Evolutionary conservation across 495 filamentous ascomycete species (phyloP).

Genomic region (Achaetomiella virescens): DNA sequence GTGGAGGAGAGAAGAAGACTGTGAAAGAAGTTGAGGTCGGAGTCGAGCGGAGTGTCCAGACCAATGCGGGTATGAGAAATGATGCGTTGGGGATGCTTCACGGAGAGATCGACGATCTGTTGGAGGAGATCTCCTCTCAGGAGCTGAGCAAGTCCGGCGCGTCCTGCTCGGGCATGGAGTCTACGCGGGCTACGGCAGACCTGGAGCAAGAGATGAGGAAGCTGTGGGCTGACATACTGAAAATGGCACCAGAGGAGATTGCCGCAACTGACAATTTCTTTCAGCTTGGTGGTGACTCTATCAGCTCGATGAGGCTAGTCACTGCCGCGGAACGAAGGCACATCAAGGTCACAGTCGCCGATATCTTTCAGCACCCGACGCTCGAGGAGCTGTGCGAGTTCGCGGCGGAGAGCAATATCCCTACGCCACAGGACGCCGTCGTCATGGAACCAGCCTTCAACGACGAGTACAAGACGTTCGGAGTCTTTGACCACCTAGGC

Average conservation of each 20-base stretch:
- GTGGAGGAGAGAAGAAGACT: background rate
- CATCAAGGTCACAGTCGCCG: constrained; percentile 37
- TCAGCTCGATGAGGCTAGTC: constrained; percentile 55
- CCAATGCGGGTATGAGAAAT: background rate
- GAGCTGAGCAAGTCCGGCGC: constrained; percentile 7
- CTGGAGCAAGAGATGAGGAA: constrained; percentile 8
- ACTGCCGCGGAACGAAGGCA: constrained; percentile 28
- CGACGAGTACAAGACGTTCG: constrained; percentile 1
- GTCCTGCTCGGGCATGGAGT: constrained; percentile 1
- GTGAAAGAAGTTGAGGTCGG: constrained; percentile 2
- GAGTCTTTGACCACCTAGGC: background rate
- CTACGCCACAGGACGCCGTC: background rate
- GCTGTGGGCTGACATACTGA: constrained; percentile 14
- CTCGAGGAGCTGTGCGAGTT: constrained; percentile 20
- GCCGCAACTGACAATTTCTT: constrained; percentile 48
- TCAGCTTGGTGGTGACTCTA: constrained; percentile 55
- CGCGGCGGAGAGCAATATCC: constrained; percentile 11
- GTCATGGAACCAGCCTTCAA: background rate
- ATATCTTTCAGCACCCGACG: constrained; percentile 35
- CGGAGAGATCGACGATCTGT: constrained; percentile 3
- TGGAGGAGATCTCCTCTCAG: constrained; percentile 10
- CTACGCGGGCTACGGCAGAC: background rate
- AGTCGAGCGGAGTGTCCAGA: background rate
- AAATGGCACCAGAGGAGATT: constrained; percentile 26
- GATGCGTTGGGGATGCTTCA: constrained; percentile 1